Evolutionary conservation across 202 grass and related monocot genomes (phyloP).

Genomic region (Digitaria exilis): DNA sequence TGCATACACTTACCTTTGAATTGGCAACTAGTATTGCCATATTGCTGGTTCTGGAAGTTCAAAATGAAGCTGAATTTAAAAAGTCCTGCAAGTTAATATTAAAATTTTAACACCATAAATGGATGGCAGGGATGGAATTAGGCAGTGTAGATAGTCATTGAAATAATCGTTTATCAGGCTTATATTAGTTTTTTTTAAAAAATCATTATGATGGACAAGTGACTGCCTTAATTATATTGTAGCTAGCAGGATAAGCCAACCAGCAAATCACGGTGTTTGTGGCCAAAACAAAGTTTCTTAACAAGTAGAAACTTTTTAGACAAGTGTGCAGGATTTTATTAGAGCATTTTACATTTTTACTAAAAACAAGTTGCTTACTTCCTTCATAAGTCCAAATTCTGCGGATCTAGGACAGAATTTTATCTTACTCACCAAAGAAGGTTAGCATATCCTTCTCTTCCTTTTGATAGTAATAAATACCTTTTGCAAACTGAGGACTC

Average conservation of each 20-base stretch:
- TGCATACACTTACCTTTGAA: constrained; percentile 8
- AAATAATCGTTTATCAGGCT: too few species aligned
- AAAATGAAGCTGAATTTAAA: not conserved
- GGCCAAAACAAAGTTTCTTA: not conserved
- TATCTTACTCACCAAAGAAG: not conserved
- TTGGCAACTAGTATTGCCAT: too few species aligned
- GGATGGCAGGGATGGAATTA: not conserved
- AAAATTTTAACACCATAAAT: not conserved
- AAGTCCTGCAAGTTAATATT: not conserved
- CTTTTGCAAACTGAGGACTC: not conserved
- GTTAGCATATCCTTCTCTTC: not conserved
- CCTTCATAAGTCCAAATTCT: constrained; percentile 22
- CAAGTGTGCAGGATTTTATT: not conserved
- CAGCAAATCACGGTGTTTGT: not conserved
- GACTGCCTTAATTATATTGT: not conserved
- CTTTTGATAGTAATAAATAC: constrained; percentile 16
- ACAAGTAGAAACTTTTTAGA: not conserved
- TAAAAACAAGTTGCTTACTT: too few species aligned
- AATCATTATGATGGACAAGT: not conserved
- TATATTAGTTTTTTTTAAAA: not conserved
- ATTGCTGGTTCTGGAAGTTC: not conserved
- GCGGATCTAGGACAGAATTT: not conserved
- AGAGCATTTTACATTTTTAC: not conserved
- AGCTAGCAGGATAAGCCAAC: not conserved
- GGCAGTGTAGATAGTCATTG: not conserved